Percentiles rank a stretch among this genome's conserved stretches.
Evolutionary conservation across 495 filamentous ascomycete species (phyloP).

Genomic region (Trichoderma gamsii): DNA sequence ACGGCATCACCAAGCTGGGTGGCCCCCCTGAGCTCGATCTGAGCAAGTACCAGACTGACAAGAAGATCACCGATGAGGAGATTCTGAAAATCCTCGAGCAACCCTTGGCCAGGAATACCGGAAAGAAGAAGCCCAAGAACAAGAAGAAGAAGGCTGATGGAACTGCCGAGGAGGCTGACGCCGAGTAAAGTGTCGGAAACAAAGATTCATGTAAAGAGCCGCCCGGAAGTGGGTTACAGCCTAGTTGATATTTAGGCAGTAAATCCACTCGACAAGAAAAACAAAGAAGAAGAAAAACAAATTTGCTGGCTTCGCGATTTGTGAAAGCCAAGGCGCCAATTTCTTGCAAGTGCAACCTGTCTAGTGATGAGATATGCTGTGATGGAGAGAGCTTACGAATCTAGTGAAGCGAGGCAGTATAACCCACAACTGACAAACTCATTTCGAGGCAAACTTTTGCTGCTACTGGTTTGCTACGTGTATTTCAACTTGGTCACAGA

Average conservation of each 20-base stretch:
- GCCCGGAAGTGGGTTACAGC: neutral
- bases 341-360: neutral
- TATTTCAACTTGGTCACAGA: neutral
- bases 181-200: constrained; percentile 17
- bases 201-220: neutral
- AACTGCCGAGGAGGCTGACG: constrained; percentile 25
- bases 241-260: constrained; percentile 3
- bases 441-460: neutral
- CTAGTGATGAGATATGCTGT: neutral
- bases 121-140: constrained; percentile 89
- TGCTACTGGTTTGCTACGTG: neutral
- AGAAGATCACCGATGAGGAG: constrained; percentile 96
- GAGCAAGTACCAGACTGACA: constrained; percentile 79
- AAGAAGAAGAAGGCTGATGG: constrained; percentile 63
- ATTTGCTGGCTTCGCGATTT: neutral
- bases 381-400: neutral
- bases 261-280: neutral
- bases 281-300: neutral
- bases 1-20: constrained; percentile 80
- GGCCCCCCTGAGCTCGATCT: constrained; percentile 67
- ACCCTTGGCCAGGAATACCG: constrained; percentile 68
- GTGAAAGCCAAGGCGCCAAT: neutral
- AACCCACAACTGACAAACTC: neutral
- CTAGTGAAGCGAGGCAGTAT: constrained; percentile 9
- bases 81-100: constrained; percentile 87